These are phyloP conservation scores for Leishmania turanica DNA, from an alignment of 208 protist species.

Conservation along the genomic window DNA sequence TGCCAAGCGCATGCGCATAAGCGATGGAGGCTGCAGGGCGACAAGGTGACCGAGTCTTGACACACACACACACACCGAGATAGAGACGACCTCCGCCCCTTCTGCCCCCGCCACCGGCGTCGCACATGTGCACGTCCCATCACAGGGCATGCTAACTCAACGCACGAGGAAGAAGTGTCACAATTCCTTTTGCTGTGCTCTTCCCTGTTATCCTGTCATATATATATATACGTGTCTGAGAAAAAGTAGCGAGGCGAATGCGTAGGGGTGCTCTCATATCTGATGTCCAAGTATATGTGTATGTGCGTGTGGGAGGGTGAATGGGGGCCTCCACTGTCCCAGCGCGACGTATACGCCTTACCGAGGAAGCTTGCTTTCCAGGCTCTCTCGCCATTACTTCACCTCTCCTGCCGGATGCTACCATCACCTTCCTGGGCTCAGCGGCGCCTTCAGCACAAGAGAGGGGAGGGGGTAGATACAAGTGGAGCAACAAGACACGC, in stretches of 20 bases:
- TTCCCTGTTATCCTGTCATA: not conserved
- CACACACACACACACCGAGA: conserved; percentile 5
- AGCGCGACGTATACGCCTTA: not conserved
- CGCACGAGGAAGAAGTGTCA: not conserved
- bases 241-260: not conserved
- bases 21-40: no score
- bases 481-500: not conserved
- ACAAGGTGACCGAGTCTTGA: not conserved
- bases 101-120: not conserved
- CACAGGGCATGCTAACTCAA: not conserved
- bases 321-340: not conserved
- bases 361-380: not conserved
- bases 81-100: not conserved
- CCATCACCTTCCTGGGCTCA: not conserved
- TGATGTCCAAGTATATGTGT: not conserved
- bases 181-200: not conserved
- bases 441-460: not conserved
- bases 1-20: not conserved
- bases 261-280: not conserved
- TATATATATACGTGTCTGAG: no score
- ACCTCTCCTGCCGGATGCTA: not conserved
- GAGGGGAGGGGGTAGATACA: not conserved
- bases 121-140: not conserved
- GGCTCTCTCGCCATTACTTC: not conserved
- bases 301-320: not conserved